Evolutionary conservation across 2,329 filamentous ascomycete genomes (phyloP).

Genomic region (Diplodia scrobiculata): DNA sequence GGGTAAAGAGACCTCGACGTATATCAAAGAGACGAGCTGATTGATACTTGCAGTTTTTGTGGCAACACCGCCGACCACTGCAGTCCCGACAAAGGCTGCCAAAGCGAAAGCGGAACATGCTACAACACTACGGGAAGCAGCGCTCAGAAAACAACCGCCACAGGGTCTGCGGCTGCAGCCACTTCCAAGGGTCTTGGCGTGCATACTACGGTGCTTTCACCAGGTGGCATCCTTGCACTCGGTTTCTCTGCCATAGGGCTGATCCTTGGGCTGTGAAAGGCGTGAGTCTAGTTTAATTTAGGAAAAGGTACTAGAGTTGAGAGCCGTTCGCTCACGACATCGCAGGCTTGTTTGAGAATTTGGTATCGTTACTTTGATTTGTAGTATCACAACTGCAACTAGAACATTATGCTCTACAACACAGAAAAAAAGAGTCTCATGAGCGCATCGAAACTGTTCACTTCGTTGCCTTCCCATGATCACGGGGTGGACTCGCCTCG

Average conservation of each 20-base stretch:
- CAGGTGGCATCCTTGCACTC: not conserved
- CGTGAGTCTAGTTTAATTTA: not conserved
- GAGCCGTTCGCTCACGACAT: no score
- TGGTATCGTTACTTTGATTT: no score
- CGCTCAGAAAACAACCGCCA: not conserved
- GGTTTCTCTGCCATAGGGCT: not conserved
- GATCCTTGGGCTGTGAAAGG: not conserved
- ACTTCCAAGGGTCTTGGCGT: not conserved
- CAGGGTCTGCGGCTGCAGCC: not conserved
- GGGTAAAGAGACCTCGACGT: not conserved
- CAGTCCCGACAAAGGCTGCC: not conserved
- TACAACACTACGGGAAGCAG: not conserved
- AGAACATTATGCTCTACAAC: no score
- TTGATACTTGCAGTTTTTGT: not conserved
- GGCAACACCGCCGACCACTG: conserved; percentile 7
- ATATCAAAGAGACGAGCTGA: not conserved
- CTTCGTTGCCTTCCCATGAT: no score
- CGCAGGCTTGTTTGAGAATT: no score
- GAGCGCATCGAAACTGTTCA: no score
- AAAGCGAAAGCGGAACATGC: not conserved
- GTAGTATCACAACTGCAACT: no score
- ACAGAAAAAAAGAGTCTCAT: no score
- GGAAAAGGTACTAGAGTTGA: no score
- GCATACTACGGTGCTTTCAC: not conserved
- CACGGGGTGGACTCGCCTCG: no score